Evolutionary conservation across 2,329 filamentous ascomycete species (phyloP).

Genomic region (Fusarium newnesense): DNA sequence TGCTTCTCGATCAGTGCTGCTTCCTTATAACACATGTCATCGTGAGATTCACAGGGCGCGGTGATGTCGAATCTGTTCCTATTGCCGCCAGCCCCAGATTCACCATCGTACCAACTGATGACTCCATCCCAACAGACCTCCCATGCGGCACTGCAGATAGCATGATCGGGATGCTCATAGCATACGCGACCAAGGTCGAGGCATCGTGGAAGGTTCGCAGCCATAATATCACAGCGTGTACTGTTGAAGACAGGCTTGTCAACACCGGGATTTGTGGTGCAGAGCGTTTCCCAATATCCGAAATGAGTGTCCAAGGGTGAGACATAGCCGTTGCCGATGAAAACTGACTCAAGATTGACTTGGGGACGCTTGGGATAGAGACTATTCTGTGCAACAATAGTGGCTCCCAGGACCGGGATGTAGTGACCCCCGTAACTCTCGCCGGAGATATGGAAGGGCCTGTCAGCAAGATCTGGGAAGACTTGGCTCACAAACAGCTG

Average conservation of each 20-base stretch:
- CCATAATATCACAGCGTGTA: conserved; percentile 27
- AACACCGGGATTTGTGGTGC: conserved; percentile 32
- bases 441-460: conserved; percentile 34
- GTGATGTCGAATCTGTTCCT: conserved; percentile 25
- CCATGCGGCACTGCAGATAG: conserved; percentile 24
- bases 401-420: conserved; percentile 32
- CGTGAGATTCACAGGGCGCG: background rate
- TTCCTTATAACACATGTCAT: conserved; percentile 20
- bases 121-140: conserved; percentile 28
- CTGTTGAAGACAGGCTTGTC: conserved; percentile 26
- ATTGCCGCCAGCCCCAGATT: background rate
- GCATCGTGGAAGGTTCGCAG: conserved; percentile 32
- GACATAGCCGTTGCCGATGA: conserved; percentile 37
- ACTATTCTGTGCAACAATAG: conserved; percentile 34
- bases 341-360: conserved; percentile 20
- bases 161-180: conserved; percentile 31
- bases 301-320: conserved; percentile 31
- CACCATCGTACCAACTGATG: background rate
- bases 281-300: conserved; percentile 38
- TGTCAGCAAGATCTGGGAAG: conserved; percentile 3
- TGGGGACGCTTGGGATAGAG: conserved; percentile 22
- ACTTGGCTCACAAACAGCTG: conserved; percentile 27
- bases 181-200: conserved; percentile 27
- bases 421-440: conserved; percentile 40
- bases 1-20: conserved; percentile 3